Conservation (phyloP, 2,329 filamentous ascomycete genomes). For the Fusarium annulatum region DNA sequence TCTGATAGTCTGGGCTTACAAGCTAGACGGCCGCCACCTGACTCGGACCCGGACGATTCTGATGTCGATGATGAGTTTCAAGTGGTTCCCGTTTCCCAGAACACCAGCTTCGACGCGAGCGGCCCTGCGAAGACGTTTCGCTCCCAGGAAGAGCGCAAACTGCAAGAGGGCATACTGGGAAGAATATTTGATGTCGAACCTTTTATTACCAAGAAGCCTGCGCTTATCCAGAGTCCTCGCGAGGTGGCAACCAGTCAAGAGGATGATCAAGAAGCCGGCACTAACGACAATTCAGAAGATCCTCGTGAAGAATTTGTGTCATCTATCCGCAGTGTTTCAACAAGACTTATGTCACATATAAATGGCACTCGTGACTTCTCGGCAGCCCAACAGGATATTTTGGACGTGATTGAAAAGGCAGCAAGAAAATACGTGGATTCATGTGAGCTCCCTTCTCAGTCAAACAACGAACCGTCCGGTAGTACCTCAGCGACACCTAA, state of each 20-base stretch:
- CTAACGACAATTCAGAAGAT: constrained; percentile 34
- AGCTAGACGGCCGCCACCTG: constrained; percentile 51
- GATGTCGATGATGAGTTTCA: constrained; percentile 68
- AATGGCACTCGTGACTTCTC: constrained; percentile 52
- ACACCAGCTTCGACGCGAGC: constrained; percentile 51
- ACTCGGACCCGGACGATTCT: constrained; percentile 60
- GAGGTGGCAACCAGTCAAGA: constrained; percentile 26
- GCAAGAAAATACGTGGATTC: constrained; percentile 62
- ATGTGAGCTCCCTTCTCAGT: constrained; percentile 41
- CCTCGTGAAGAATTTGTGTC: constrained; percentile 46
- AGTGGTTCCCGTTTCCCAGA: constrained; percentile 51
- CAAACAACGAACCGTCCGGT: constrained; percentile 23
- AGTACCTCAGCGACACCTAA: constrained; percentile 8
- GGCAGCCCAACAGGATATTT: constrained; percentile 56
- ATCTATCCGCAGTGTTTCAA: constrained; percentile 55
- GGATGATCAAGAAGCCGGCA: constrained; percentile 37
- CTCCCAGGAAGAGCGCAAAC: constrained; percentile 64
- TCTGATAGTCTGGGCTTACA: constrained; percentile 62
- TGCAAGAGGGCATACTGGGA: constrained; percentile 64
- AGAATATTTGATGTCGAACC: constrained; percentile 64
- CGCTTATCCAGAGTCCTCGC: constrained; percentile 42
- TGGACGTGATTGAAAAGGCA: constrained; percentile 63
- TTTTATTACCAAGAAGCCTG: constrained; percentile 51
- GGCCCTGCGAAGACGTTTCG: constrained; percentile 59
- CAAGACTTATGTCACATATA: constrained; percentile 56